Base-by-base conservation (phyloP, 805 yeast species). In the Candida ovalis region DNA sequence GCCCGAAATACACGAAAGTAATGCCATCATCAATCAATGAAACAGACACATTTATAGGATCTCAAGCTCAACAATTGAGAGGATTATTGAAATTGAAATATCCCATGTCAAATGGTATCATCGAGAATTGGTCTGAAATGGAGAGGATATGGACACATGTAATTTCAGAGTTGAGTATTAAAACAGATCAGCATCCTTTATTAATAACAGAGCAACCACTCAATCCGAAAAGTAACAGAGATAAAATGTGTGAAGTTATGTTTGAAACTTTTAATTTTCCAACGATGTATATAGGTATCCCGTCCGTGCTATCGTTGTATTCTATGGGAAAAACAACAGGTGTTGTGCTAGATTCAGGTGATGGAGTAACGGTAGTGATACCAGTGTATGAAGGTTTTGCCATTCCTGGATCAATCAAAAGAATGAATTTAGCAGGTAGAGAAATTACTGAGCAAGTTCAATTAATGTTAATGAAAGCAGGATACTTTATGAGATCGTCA, bases 261-360 rank as follows among this genome's bases (percentile, higher is more conserved):
- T 87, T 86, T 63, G 95, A 87, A 60, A 80, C 77, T 33, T 84
- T 86, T 69, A 80, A 80, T 54, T 78, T 82, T 10, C 92, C 94
- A 1, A 86, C 92, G n/a, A 59, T 84, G n/a, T 84, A 85, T 60
- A 68, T 86, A 13, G 74, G 84, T 3, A 72, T 86, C 43, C 92
- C 86, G 55, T 92, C 96, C 0, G 90, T 90, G 10, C 70, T 91
- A 36, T 77, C 96, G 3, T 69, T 91, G 36, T 91, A 92, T 67
- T 90, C 97, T 0, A 77, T 88, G 4, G 98, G 97, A 0, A 71
- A 88, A 55, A 91, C 97, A 7, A 90, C 96, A 0, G 98, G 97
- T 1, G 78, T 88, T 35, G 96, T 88, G 2, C 61, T 92, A 12
- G 97, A 91, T 61, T 78, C 85, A n/a, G 97, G 97, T 4, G 97